A percentile compares a stretch with the other conserved stretches of the same genome.
phyloP scores from a whole-genome alignment of 1,139 yeast genomes.

The Taiozyma sp. region DNA sequence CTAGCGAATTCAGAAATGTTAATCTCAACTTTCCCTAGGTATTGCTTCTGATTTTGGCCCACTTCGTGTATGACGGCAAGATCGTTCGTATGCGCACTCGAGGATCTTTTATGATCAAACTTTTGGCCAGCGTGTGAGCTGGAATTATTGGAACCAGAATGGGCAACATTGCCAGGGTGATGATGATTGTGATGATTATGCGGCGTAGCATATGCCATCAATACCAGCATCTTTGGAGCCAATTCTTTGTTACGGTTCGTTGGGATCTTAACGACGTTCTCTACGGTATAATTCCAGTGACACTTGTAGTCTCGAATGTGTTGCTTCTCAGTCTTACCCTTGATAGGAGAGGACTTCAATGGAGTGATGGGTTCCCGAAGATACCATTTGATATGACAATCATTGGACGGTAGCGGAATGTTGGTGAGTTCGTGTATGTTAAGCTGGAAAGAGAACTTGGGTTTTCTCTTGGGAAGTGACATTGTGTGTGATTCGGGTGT shows the following conservation, averaged over 20 bases:
- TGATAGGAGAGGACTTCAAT: slow-evolving; percentile 26
- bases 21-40: slow-evolving; percentile 58
- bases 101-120: background rate
- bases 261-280: slow-evolving; percentile 34
- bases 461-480: slow-evolving; percentile 20
- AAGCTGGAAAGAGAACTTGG: slow-evolving; percentile 54
- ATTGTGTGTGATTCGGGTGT: background rate
- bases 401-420: slow-evolving; percentile 74
- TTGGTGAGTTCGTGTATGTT: slow-evolving; percentile 67
- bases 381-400: slow-evolving; percentile 59
- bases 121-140: background rate
- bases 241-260: slow-evolving; percentile 32
- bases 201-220: slow-evolving; percentile 27
- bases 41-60: slow-evolving; percentile 22
- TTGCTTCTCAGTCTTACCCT: slow-evolving; percentile 40
- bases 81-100: background rate
- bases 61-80: background rate
- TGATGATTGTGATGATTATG: slow-evolving; percentile 4
- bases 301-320: slow-evolving; percentile 45
- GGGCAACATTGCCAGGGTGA: slow-evolving; percentile 2
- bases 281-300: slow-evolving; percentile 38
- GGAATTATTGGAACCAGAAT: background rate
- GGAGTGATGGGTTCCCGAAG: slow-evolving; percentile 34
- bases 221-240: slow-evolving; percentile 29
- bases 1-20: slow-evolving; percentile 66